These are phyloP conservation scores for Hypsizygus marmoreus DNA, from an alignment of 768 basidiomycete species.

Conservation along the genomic window DNA sequence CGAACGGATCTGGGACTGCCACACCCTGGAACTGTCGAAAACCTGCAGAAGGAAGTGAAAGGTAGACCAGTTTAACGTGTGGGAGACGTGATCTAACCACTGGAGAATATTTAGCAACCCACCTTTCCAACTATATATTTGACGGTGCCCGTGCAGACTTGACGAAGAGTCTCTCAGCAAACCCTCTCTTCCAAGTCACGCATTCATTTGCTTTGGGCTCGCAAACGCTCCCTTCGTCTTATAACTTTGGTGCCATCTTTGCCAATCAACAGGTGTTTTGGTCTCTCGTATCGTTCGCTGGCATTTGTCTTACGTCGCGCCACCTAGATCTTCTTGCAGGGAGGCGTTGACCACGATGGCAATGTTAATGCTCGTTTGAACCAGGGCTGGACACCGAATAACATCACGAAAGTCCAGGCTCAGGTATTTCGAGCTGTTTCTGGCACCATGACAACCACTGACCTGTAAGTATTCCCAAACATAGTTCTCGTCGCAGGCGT, in stretches of 20 bases:
- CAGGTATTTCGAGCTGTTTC: constrained; percentile 58
- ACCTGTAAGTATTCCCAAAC: constrained; percentile 13
- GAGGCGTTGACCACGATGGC: constrained; percentile 91
- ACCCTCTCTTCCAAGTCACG: constrained; percentile 97
- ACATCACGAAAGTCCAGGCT: constrained; percentile 84
- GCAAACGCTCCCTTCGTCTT: constrained; percentile 79
- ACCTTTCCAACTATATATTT: constrained; percentile 92
- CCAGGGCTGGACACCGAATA: constrained; percentile 78
- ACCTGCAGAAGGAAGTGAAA: constrained; percentile 91
- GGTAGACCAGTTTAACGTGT: constrained; percentile 39
- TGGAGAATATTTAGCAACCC: constrained; percentile 61
- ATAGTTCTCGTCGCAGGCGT: constrained; percentile 73
- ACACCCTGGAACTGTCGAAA: constrained; percentile 93
- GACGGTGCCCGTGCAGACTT: constrained; percentile 97
- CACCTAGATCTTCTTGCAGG: constrained; percentile 84
- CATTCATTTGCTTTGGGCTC: constrained; percentile 94
- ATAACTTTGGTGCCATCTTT: constrained; percentile 94
- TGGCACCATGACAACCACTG: constrained; percentile 9
- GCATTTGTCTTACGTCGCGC: constrained; percentile 26
- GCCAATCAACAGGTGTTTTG: constrained; percentile 73
- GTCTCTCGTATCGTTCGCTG: constrained; percentile 10
- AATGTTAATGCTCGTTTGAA: constrained; percentile 87
- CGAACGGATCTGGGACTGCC: constrained; percentile 79
- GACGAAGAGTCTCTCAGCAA: constrained; percentile 88
- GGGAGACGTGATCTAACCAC: constrained; percentile 7